Conservation (phyloP, 345 rosid genomes). For the Luvunga scandens region DNA sequence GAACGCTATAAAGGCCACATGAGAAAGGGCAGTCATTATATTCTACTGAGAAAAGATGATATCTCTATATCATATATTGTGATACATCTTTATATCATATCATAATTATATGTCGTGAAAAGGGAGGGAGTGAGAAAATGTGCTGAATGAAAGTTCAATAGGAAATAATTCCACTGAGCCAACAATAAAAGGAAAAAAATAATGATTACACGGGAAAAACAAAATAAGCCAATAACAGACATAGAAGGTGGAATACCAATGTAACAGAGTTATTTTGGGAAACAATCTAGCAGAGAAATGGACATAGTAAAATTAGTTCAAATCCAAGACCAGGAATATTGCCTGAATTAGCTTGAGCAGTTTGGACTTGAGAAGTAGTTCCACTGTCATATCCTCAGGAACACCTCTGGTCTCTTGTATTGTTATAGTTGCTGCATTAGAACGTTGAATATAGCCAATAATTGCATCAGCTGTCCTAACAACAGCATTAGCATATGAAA, state of each 20-base stretch:
- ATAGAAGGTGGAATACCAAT: too few species aligned
- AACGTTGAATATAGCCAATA: constrained; percentile 92
- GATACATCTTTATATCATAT: too few species aligned
- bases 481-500: constrained; percentile 95
- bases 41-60: neutral
- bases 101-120: neutral
- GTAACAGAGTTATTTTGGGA: too few species aligned
- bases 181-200: neutral
- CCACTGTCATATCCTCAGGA: constrained; percentile 99
- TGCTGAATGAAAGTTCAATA: neutral
- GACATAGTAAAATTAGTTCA: neutral
- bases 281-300: too few species aligned
- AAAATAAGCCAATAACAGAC: neutral
- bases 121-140: neutral
- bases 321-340: constrained; percentile 13
- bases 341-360: constrained; percentile 93
- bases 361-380: constrained; percentile 94
- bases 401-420: constrained; percentile 95
- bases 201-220: neutral
- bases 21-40: neutral
- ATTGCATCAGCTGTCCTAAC: constrained; percentile 91
- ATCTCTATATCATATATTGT: too few species aligned
- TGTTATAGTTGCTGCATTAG: constrained; percentile 94
- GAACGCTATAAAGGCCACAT: neutral
- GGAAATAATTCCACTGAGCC: neutral